Conservation (phyloP, 345 rosid genomes). For the Moringa oleifera region DNA sequence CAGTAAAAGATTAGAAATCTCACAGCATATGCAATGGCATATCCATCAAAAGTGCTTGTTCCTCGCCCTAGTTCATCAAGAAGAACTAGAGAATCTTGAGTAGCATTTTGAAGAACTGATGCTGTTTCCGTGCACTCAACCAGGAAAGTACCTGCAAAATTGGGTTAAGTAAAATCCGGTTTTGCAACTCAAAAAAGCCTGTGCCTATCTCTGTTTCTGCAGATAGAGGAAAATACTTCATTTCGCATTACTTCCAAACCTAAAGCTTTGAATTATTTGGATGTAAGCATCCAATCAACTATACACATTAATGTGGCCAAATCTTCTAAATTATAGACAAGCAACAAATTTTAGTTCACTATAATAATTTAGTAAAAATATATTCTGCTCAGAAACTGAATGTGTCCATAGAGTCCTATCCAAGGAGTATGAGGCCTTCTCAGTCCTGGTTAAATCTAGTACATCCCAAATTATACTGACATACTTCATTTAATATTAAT, state of each 20-base stretch:
- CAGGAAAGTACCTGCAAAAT: conserved; percentile 74
- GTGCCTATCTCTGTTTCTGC: too few relatives aligned
- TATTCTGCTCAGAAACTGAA: too few relatives aligned
- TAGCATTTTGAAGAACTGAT: conserved; percentile 88
- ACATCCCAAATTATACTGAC: too few relatives aligned
- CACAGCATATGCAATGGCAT: conserved; percentile 93
- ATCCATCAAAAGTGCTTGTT: conserved; percentile 96
- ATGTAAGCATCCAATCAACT: not conserved
- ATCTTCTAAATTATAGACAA: not conserved
- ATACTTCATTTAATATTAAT: too few relatives aligned
- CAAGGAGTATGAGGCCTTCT: too few relatives aligned
- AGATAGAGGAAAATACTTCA: too few relatives aligned
- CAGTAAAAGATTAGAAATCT: conserved; percentile 19
- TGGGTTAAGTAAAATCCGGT: conserved; percentile 8
- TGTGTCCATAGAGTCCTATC: too few relatives aligned
- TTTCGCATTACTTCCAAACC: not conserved
- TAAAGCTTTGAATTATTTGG: not conserved
- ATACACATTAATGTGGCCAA: not conserved
- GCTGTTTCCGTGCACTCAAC: conserved; percentile 96
- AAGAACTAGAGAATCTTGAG: conserved; percentile 83
- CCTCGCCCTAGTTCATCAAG: conserved; percentile 97
- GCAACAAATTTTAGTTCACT: too few relatives aligned
- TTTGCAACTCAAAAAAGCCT: conserved; percentile 5
- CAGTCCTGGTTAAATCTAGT: too few relatives aligned
- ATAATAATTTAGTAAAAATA: too few relatives aligned